A percentile compares a stretch with the other conserved stretches of the same genome.
These are phyloP conservation scores for Xylaria sp. DNA, from an alignment of 2,329 filamentous ascomycete genomes.

Conservation along the genomic window DNA sequence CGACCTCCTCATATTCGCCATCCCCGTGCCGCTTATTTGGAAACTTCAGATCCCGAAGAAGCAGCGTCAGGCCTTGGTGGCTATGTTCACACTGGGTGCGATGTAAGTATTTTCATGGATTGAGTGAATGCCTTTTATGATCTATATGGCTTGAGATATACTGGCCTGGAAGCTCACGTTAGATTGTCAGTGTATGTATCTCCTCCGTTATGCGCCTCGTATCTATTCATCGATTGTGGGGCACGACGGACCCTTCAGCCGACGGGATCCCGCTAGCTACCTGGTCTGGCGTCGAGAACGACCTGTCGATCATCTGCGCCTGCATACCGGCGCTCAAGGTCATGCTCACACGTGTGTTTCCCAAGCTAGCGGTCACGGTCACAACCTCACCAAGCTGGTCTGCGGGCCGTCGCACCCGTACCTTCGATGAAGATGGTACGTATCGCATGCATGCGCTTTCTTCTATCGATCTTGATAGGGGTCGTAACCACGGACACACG, in stretches of 20 bases:
- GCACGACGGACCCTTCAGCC: conserved; percentile 13
- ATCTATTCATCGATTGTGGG: conserved; percentile 6
- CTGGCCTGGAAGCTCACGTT: not conserved
- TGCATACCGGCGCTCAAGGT: conserved; percentile 24
- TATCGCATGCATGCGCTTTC: conserved; percentile 10
- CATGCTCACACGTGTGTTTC: conserved; percentile 16
- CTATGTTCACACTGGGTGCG: conserved; percentile 19
- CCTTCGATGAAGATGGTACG: conserved; percentile 6
- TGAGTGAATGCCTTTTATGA: no score
- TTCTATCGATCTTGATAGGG: conserved; percentile 1
- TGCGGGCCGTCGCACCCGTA: not conserved
- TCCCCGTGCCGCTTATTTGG: conserved; percentile 16
- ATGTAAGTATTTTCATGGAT: conserved; percentile 9
- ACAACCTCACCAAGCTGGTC: conserved; percentile 7
- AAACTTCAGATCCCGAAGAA: conserved; percentile 10
- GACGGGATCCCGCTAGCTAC: conserved; percentile 18
- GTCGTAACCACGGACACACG: not conserved
- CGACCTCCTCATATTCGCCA: conserved; percentile 19
- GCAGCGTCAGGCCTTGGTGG: conserved; percentile 13
- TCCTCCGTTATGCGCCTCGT: conserved; percentile 24
- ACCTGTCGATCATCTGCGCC: conserved; percentile 22
- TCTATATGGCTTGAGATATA: not conserved
- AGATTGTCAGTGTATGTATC: conserved; percentile 11
- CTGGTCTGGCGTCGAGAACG: conserved; percentile 26
- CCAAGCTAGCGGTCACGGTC: conserved; percentile 9